Conservation (phyloP, 225 moss, liverwort and hornwort species). For the Neckera pumila region DNA sequence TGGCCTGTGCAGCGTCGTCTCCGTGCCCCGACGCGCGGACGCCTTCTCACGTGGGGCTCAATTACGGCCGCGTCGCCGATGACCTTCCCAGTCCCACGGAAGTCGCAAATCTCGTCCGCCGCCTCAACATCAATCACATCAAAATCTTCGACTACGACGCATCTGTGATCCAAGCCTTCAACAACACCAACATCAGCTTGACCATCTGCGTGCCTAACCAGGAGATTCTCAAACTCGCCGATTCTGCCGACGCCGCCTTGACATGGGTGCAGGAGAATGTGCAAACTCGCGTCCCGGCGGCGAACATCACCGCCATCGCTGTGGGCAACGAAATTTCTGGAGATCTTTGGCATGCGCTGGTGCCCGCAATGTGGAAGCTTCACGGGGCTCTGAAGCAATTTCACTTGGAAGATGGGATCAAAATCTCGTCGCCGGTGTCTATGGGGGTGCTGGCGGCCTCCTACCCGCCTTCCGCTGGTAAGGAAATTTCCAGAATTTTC, state of each 20-base stretch:
- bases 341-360: conserved; percentile 35
- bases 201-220: conserved; percentile 42
- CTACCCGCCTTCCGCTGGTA: conserved; percentile 34
- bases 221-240: conserved; percentile 29
- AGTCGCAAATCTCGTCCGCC: conserved; percentile 22
- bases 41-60: conserved; percentile 27
- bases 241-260: background rate
- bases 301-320: conserved; percentile 35
- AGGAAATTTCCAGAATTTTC: background rate
- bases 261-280: conserved; percentile 55
- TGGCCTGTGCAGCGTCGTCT: background rate
- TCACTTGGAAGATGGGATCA: conserved; percentile 4
- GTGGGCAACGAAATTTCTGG: conserved; percentile 52
- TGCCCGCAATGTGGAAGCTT: conserved; percentile 64
- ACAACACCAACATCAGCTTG: conserved; percentile 27
- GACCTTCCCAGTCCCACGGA: conserved; percentile 34
- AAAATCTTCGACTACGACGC: conserved; percentile 50
- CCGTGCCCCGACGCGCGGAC: background rate
- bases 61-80: conserved; percentile 54
- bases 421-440: conserved; percentile 42
- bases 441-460: conserved; percentile 34
- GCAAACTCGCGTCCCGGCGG: conserved; percentile 1
- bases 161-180: conserved; percentile 39
- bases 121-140: conserved; percentile 22
- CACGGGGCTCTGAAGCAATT: conserved; percentile 25